These are phyloP conservation scores for Salicornia ramosissima DNA, from an alignment of 148 eudicot genomes.

Conservation along the genomic window DNA sequence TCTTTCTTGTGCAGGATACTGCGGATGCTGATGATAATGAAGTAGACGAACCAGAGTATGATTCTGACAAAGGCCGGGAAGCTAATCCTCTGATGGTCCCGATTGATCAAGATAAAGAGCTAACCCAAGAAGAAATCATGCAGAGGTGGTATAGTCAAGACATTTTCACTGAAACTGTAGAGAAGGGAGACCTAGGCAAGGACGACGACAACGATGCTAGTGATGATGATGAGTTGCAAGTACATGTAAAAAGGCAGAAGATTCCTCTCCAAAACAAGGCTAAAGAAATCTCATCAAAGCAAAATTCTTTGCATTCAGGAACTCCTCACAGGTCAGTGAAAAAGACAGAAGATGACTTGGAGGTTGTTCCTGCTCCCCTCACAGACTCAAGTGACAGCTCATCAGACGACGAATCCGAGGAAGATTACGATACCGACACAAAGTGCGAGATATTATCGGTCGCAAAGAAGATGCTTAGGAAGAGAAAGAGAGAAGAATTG, in stretches of 20 bases:
- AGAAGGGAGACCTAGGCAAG: constrained; percentile 39
- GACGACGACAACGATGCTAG: constrained; percentile 73
- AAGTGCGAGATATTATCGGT: constrained; percentile 73
- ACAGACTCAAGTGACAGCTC: constrained; percentile 81
- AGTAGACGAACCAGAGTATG: constrained; percentile 41
- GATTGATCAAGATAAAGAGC: constrained; percentile 41
- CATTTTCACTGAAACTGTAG: constrained; percentile 64
- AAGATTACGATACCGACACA: constrained; percentile 47
- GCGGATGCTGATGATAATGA: constrained; percentile 35
- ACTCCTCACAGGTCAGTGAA: constrained; percentile 29
- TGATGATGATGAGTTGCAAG: constrained; percentile 36
- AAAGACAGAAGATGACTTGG: constrained; percentile 57
- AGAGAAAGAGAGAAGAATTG: constrained; percentile 63
- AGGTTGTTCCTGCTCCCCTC: constrained; percentile 79
- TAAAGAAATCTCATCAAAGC: constrained; percentile 19
- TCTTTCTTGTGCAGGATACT: constrained; percentile 22
- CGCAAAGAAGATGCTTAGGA: constrained; percentile 76
- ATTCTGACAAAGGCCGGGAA: constrained; percentile 75
- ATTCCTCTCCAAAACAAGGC: constrained; percentile 22
- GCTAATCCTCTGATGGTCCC: constrained; percentile 82
- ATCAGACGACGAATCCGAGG: constrained; percentile 72
- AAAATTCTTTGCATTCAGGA: background rate
- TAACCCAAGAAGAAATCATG: constrained; percentile 61
- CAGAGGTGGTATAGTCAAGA: constrained; percentile 69
- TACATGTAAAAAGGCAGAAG: constrained; percentile 31